These are phyloP conservation scores for Agaricales sp. DNA, from an alignment of 1,284 basidiomycete genomes.

Conservation along the genomic window DNA sequence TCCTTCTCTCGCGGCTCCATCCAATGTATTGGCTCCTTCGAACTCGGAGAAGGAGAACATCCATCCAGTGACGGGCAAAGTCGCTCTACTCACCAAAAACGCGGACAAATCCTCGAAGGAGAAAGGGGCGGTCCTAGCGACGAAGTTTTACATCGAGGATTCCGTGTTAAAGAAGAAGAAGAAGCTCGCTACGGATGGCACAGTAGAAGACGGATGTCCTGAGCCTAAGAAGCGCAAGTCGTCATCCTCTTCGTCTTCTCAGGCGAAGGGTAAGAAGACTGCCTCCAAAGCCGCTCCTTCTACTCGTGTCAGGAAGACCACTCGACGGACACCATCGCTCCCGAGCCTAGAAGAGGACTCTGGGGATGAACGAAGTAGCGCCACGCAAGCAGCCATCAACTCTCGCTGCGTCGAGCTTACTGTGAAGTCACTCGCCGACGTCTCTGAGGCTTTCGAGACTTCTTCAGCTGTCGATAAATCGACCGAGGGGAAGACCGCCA, in stretches of 20 bases:
- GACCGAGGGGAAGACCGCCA: background rate
- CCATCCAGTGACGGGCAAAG: conserved; percentile 60
- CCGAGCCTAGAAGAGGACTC: conserved; percentile 37
- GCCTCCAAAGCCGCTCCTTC: conserved; percentile 19
- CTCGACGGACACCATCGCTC: conserved; percentile 13
- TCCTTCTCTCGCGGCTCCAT: conserved; percentile 18
- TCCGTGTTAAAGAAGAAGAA: conserved; percentile 34
- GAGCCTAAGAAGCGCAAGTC: conserved; percentile 53
- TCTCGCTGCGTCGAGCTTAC: conserved; percentile 55
- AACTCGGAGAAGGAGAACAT: conserved; percentile 64
- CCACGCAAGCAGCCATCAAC: conserved; percentile 30
- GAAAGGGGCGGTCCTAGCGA: conserved; percentile 46
- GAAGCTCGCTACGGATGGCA: conserved; percentile 10
- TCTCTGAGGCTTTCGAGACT: conserved; percentile 37
- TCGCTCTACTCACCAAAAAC: conserved; percentile 24
- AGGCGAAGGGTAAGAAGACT: conserved; percentile 14
- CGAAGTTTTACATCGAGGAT: conserved; percentile 33
- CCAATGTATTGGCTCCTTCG: conserved; percentile 24
- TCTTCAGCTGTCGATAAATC: background rate
- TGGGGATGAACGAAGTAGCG: conserved; percentile 13
- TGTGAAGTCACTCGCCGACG: conserved; percentile 51
- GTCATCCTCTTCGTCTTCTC: conserved; percentile 20
- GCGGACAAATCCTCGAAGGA: conserved; percentile 43
- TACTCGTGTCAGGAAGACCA: conserved; percentile 11
- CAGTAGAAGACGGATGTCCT: conserved; percentile 21